Base-by-base conservation (phyloP, 108 stramenopile genomes). In the Skeletonema marinoi region DNA sequence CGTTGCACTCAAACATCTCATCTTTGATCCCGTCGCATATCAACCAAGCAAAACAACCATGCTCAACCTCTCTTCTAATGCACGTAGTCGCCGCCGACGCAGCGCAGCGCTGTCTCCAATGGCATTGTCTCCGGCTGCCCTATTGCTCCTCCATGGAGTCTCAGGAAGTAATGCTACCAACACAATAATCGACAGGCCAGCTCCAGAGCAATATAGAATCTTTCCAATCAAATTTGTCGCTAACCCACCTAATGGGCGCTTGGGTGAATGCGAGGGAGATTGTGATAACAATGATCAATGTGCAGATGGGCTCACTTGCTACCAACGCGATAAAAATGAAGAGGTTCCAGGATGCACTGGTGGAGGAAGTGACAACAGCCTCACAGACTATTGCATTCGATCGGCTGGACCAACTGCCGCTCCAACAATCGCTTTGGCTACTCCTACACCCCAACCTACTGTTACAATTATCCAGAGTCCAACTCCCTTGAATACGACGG, bases 231-330 rank as follows among this genome's bases (percentile, higher is more conserved):
- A 9, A 25, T 25, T 10, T 6, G 19, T 21, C 21, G 6, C 6
- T 1, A 56, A 56, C 9, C 54, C 19, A 56, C 54, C 54, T 6
- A n/a, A 56, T 4, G 14, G 9, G 2, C 66, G 38, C 4, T 48
- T 67, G 44, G 25, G 17, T 2, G 16, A 39, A 42, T 88, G 88
- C 46, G 69, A 86, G 50, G 88, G 88, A 1, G 86, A 89, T 44
- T 85, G 84, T 42, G 83, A 86, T 61, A 11, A 19, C 11, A 81
- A 86, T 61, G 19, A 13, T 11, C 70, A 89, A 17, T 86, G 85
- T 36, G 61, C 19, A 30, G 80, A 29, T 8, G 73, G 68, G 11
- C 72, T 88, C 25, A 16, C 38, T 6, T 88, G 87, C 38, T 60
- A 62, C 30, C 74, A 78, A 60, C 83, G 82, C 4, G 58, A 75